Percentiles rank a stretch among this genome's conserved stretches.
Evolutionary conservation across 176 grass and related monocot species (phyloP).

Genomic region (Microstegium vimineum): DNA sequence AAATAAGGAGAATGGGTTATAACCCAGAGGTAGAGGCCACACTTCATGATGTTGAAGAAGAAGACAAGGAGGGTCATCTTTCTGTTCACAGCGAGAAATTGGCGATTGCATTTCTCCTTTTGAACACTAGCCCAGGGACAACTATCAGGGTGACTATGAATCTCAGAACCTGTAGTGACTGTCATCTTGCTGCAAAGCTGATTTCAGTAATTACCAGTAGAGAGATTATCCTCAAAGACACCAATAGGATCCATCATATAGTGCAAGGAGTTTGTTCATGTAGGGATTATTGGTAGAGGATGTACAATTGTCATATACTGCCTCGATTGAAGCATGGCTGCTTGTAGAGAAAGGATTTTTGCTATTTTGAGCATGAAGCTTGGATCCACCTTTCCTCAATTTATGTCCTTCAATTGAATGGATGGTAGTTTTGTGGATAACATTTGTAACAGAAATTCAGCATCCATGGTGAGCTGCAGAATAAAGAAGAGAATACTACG

Average conservation of each 20-base stretch:
- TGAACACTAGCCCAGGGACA: conserved; percentile 50
- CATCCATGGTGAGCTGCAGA: not conserved
- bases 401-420: conserved; percentile 15
- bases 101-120: conserved; percentile 63
- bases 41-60: conserved; percentile 87
- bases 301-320: not conserved
- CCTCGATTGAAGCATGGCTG: not conserved
- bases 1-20: conserved; percentile 71
- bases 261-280: conserved; percentile 56
- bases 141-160: conserved; percentile 69
- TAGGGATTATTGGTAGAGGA: conserved; percentile 70
- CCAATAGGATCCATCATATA: conserved; percentile 73
- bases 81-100: conserved; percentile 78
- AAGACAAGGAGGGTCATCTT: conserved; percentile 77
- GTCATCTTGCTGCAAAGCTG: conserved; percentile 61
- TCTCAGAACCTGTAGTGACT: conserved; percentile 69
- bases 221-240: conserved; percentile 73
- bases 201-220: conserved; percentile 51
- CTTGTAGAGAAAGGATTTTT: conserved; percentile 6
- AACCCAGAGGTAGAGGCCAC: conserved; percentile 49
- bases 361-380: too few relatives aligned
- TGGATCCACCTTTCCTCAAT: not conserved
- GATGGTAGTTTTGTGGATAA: conserved; percentile 4
- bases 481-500: not conserved
- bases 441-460: conserved; percentile 1